Evolutionary conservation across 345 rosid species (phyloP).

Genomic region (Syzygium aqueum): DNA sequence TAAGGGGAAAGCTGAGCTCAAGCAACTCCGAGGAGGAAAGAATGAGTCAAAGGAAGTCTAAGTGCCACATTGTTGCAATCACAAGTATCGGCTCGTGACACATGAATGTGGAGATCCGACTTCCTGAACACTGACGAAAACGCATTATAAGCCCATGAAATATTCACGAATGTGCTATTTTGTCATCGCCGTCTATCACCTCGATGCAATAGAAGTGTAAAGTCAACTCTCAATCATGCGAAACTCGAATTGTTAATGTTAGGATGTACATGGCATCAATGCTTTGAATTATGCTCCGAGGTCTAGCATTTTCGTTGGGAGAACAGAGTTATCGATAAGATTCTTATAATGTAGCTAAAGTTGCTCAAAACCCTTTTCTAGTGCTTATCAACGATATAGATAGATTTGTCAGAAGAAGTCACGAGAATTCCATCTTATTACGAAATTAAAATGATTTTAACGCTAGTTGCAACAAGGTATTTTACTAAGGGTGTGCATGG

Average conservation of each 20-base stretch:
- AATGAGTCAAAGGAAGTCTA: neutral
- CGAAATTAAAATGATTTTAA: too few species aligned
- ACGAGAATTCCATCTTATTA: too few species aligned
- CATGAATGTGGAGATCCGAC: neutral
- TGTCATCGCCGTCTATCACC: neutral
- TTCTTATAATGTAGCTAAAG: too few species aligned
- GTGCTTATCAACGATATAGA: neutral
- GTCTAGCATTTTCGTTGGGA: neutral
- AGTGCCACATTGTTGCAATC: accelerated
- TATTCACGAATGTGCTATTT: neutral
- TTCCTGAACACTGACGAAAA: neutral
- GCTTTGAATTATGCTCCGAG: too few species aligned
- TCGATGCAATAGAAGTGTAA: neutral
- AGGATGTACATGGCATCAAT: neutral
- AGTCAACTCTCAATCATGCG: neutral
- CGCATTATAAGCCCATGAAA: neutral
- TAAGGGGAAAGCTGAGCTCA: neutral
- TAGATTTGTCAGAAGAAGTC: neutral
- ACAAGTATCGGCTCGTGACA: accelerated
- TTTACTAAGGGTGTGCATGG: neutral
- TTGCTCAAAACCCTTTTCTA: neutral
- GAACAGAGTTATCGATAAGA: neutral
- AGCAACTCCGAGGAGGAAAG: neutral
- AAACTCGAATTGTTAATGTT: too few species aligned
- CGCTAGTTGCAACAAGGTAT: neutral